Base-by-base conservation (phyloP, 2,329 filamentous ascomycete species). In the Monosporascus sp. region DNA sequence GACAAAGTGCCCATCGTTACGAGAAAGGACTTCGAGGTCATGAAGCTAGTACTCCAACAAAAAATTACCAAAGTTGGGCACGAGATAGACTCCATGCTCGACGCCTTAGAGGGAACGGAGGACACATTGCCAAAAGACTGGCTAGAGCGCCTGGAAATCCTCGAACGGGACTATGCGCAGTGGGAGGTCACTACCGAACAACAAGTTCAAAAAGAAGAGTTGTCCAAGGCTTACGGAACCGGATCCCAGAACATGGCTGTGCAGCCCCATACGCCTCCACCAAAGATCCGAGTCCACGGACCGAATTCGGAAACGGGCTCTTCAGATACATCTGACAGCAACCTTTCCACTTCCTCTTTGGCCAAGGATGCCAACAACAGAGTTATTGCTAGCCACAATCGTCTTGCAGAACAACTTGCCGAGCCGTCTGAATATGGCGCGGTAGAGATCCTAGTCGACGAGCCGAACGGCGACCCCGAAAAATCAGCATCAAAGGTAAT, bases 41-140 rank as follows among this genome's bases (percentile, higher is more conserved):
- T 88, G 66, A 84, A 82, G 56, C 67, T 70, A 2, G 77, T 84
- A 8, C 74, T 97, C 35, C 84, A 87, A 53, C 74, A 80, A 35
- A 88, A 88, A 60, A 84, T 97, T 37, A 76, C 81, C 15, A 78
- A 78, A 37, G 79, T 91, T 0, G 93, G 90, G 0, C 80, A 80
- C 48, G 80, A 85, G 40, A 77, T 97, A 56, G 94, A 99, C 68
- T 82, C 79, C 49, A 91, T 97, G 81, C 79, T 99, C 15, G 92
- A 99, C 70, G 80, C 83, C 35, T 77, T 97, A 2, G 94, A 97
- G 69, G 92, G 91, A 2, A 79, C 85, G 51, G 79, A 87, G 44
- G 94, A 99, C 64, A 90, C 88, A 0, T 74, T 99, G 9, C 94
- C 94, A 0, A 88, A 95, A 41, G 69, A 75, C 28, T 99, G 93